Evolutionary conservation across 306 rosid genomes (phyloP).

Genomic region (Canavalia ensiformis): DNA sequence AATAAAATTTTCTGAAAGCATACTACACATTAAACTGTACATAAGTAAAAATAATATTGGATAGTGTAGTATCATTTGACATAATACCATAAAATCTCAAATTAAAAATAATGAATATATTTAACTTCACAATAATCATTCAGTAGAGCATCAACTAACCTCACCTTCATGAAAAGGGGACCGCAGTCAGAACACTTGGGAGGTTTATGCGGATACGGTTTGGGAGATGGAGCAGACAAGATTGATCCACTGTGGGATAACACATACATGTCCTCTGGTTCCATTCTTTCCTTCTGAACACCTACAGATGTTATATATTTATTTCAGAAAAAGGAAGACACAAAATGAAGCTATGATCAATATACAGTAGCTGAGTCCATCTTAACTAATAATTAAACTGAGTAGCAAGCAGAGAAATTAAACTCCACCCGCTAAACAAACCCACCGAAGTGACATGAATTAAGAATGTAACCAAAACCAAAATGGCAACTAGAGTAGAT

Average conservation of each 20-base stretch:
- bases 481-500: neutral
- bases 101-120: neutral
- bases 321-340: neutral
- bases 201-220: constrained; percentile 82
- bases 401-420: no score
- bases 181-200: constrained; percentile 90
- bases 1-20: constrained; percentile 9
- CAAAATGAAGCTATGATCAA: constrained; percentile 14
- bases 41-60: neutral
- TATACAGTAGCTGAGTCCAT: no score
- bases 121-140: neutral
- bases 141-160: constrained; percentile 10
- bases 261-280: constrained; percentile 86
- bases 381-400: no score
- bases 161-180: constrained; percentile 88
- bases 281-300: constrained; percentile 97
- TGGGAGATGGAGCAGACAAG: constrained; percentile 71
- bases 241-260: constrained; percentile 67
- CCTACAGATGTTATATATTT: constrained; percentile 55
- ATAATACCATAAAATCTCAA: neutral
- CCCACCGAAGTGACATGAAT: constrained; percentile 10
- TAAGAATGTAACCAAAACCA: neutral
- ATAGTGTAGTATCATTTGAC: neutral
- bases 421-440: neutral
- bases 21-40: neutral